phyloP scores from a whole-genome alignment of 2,329 filamentous ascomycete genomes.

The Orbilia ellipsospora region DNA sequence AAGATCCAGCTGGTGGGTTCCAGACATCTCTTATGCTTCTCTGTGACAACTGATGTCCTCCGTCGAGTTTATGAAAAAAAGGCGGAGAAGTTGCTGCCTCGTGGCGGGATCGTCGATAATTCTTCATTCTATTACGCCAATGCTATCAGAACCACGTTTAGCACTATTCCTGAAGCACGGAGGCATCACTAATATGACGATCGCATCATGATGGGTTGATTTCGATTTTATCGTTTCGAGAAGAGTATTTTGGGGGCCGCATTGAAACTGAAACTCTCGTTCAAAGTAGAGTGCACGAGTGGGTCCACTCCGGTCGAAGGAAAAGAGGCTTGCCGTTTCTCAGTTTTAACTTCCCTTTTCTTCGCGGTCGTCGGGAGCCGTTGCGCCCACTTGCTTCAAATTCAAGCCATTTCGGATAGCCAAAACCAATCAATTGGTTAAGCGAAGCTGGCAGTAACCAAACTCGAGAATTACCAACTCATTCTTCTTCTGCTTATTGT shows the following conservation, averaged over 20 bases:
- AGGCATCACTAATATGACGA: constrained; percentile 30
- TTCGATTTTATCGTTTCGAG: not conserved
- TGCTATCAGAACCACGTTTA: constrained; percentile 33
- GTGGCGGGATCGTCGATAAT: constrained; percentile 40
- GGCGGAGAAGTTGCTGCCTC: constrained; percentile 17
- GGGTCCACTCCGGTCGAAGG: constrained; percentile 35
- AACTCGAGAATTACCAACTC: too few species aligned
- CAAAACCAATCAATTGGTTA: constrained; percentile 23
- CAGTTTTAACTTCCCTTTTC: constrained; percentile 29
- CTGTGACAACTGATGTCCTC: not conserved
- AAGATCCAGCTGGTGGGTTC: constrained; percentile 29
- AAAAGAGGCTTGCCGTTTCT: constrained; percentile 31
- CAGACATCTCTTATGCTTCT: constrained; percentile 28
- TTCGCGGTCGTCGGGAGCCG: constrained; percentile 49
- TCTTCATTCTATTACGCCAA: constrained; percentile 21
- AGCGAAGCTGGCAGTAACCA: constrained; percentile 7
- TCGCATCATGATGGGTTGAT: constrained; percentile 28
- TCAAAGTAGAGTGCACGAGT: constrained; percentile 22
- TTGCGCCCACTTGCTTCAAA: constrained; percentile 22
- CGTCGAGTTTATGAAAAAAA: too few species aligned
- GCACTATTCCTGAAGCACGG: constrained; percentile 29
- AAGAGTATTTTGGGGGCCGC: constrained; percentile 35
- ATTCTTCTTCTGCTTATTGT: too few species aligned
- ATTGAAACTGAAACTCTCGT: constrained; percentile 28
- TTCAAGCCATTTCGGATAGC: constrained; percentile 22